Evolutionary conservation across 345 rosid genomes (phyloP).

Genomic region (Lepidium africanum): DNA sequence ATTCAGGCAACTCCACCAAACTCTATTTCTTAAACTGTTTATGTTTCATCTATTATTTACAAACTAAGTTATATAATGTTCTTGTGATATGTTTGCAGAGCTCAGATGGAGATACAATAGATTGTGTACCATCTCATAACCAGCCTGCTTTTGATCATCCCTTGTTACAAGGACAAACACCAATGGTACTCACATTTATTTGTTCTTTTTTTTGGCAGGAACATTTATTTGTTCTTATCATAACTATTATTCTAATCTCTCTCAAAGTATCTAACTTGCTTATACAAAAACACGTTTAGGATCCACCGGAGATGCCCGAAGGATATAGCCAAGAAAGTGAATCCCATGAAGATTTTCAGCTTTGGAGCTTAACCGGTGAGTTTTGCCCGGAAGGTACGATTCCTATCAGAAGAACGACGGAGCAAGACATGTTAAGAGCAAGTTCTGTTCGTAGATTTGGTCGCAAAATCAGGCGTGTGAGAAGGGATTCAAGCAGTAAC

Average conservation of each 20-base stretch:
- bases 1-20: slow-evolving; percentile 49
- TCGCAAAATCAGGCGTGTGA: slow-evolving; percentile 57
- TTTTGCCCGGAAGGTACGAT: slow-evolving; percentile 86
- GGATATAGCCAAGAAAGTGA: slow-evolving; percentile 36
- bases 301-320: slow-evolving; percentile 68
- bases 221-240: not conserved
- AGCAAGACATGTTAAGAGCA: slow-evolving; percentile 76
- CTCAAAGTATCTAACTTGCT: not conserved
- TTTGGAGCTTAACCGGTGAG: slow-evolving; percentile 74
- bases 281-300: slow-evolving; percentile 40
- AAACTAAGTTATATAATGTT: not conserved
- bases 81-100: slow-evolving; percentile 41
- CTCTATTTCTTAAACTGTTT: not conserved
- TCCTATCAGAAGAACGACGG: slow-evolving; percentile 88
- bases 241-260: not conserved
- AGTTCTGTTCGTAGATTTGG: slow-evolving; percentile 63
- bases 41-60: not conserved
- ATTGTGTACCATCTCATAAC: slow-evolving; percentile 68
- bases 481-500: slow-evolving; percentile 76
- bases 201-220: no score
- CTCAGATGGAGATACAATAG: slow-evolving; percentile 80
- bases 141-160: slow-evolving; percentile 97
- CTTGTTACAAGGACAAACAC: slow-evolving; percentile 50
- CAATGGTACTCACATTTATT: slow-evolving; percentile 42
- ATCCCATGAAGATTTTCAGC: slow-evolving; percentile 49